These are phyloP conservation scores for Aureobasidium sp. DNA, from an alignment of 2,329 filamentous ascomycete species.

Conservation along the genomic window DNA sequence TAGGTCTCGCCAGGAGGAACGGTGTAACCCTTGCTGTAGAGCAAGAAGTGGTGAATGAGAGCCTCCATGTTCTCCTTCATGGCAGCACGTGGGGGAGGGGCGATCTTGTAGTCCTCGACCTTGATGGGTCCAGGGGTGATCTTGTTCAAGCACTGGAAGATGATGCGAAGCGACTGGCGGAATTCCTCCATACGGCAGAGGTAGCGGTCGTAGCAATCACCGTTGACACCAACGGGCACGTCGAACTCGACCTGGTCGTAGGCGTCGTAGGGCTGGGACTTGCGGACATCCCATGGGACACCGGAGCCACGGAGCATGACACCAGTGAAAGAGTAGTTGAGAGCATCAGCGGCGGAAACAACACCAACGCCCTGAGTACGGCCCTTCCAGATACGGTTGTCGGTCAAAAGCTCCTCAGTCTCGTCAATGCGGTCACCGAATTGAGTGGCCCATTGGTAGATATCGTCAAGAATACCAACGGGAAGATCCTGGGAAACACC, in stretches of 20 bases:
- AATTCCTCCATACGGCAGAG: constrained; percentile 99
- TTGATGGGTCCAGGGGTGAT: constrained; percentile 92
- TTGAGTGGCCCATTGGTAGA: constrained; percentile 99
- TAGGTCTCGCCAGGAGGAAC: constrained; percentile 98
- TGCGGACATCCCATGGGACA: constrained; percentile 92
- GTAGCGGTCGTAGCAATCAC: constrained; percentile 98
- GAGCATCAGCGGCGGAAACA: constrained; percentile 82
- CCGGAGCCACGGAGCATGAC: constrained; percentile 97
- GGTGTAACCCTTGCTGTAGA: constrained; percentile 97
- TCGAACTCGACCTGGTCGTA: constrained; percentile 98
- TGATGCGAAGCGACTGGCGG: constrained; percentile 94
- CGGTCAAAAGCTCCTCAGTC: constrained; percentile 95
- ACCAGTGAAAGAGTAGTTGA: constrained; percentile 93
- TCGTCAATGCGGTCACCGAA: constrained; percentile 98
- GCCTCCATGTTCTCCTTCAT: constrained; percentile 99
- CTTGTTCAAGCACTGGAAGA: constrained; percentile 97
- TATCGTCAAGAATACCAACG: constrained; percentile 88
- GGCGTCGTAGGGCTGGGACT: constrained; percentile 93
- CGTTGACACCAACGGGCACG: constrained; percentile 90
- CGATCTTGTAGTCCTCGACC: constrained; percentile 98
- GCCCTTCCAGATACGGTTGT: constrained; percentile 98
- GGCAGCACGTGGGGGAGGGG: constrained; percentile 85
- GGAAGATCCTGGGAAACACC: constrained; percentile 95
- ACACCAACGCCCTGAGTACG: constrained; percentile 87
- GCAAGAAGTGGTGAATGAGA: constrained; percentile 95